Evolutionary conservation across 176 grass and related monocot genomes (phyloP).

Genomic region (Bolboschoenus planiculmis): DNA sequence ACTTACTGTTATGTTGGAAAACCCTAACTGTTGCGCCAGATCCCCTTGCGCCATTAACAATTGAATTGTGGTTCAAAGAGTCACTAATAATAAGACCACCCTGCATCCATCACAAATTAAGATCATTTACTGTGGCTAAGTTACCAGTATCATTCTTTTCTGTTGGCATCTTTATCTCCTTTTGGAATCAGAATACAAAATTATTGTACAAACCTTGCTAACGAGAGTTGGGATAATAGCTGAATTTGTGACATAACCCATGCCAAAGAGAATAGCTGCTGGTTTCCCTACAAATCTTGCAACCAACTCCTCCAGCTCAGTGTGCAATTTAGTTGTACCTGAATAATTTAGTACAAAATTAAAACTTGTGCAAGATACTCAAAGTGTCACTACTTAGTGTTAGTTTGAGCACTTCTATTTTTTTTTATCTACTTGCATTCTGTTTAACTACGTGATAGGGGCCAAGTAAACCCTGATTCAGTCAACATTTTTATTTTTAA

Average conservation of each 20-base stretch:
- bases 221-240: conserved; percentile 73
- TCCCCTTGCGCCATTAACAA: conserved; percentile 86
- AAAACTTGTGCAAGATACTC: not conserved
- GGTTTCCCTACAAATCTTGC: conserved; percentile 80
- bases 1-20: conserved; percentile 98
- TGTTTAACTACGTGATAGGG: not conserved
- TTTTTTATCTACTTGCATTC: not conserved
- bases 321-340: conserved; percentile 83
- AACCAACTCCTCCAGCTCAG: conserved; percentile 68
- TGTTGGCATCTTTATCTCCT: not conserved
- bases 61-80: conserved; percentile 93
- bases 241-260: conserved; percentile 95
- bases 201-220: conserved; percentile 47
- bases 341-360: not conserved
- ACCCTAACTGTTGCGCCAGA: conserved; percentile 74
- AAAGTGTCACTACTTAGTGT: not conserved
- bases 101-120: conserved; percentile 35
- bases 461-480: not conserved
- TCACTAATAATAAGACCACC: conserved; percentile 86
- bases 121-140: not conserved
- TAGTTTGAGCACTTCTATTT: not conserved
- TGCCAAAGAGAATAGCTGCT: conserved; percentile 80
- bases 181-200: not conserved
- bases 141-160: not conserved
- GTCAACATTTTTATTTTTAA: not conserved